Percentiles rank a stretch among this genome's conserved stretches.
These are phyloP conservation scores for Sclerotiophoma versabilis DNA, from an alignment of 2,329 filamentous ascomycete species.

Conservation along the genomic window DNA sequence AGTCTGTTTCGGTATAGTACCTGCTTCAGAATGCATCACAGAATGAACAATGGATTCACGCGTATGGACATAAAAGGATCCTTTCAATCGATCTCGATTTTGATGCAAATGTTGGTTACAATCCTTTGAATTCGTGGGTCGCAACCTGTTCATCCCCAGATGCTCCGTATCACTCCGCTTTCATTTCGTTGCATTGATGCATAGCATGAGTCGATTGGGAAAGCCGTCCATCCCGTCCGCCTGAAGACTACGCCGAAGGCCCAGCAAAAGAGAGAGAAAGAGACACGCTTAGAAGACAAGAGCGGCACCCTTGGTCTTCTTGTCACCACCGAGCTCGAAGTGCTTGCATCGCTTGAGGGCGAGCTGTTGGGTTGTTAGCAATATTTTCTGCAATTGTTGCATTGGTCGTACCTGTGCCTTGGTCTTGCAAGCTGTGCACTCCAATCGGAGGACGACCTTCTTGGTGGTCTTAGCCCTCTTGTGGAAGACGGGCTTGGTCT, in stretches of 20 bases:
- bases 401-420: constrained; percentile 39
- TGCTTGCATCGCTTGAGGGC: constrained; percentile 99
- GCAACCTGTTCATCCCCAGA: constrained; percentile 44
- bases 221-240: constrained; percentile 45
- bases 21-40: not conserved
- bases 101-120: constrained; percentile 52
- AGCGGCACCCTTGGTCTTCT: constrained; percentile 99
- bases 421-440: constrained; percentile 91
- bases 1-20: not conserved
- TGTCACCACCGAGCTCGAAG: constrained; percentile 99
- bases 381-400: no score
- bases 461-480: constrained; percentile 99
- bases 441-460: constrained; percentile 98
- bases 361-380: constrained; percentile 72
- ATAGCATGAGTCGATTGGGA: constrained; percentile 45
- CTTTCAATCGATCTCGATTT: constrained; percentile 51
- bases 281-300: constrained; percentile 91
- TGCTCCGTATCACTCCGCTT: constrained; percentile 37
- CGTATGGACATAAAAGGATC: constrained; percentile 8
- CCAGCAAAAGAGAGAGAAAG: constrained; percentile 51
- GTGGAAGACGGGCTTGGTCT: constrained; percentile 99
- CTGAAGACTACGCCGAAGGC: constrained; percentile 50
- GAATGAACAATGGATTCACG: not conserved
- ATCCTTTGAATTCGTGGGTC: constrained; percentile 46
- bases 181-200: constrained; percentile 38